Base-by-base conservation (phyloP, 106 monocot genomes). In the Dendrobium catenatum region DNA sequence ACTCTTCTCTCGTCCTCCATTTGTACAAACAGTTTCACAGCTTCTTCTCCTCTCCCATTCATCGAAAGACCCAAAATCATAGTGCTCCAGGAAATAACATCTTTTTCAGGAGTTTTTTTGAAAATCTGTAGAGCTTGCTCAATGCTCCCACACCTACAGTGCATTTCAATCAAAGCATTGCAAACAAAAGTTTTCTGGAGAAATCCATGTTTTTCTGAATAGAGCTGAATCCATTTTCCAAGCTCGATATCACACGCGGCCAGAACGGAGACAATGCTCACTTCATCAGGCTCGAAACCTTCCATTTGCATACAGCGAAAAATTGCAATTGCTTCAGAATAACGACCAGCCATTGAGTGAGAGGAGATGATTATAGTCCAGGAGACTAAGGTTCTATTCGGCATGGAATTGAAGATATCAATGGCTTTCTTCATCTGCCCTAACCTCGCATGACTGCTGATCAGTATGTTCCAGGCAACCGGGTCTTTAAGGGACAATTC, bases 241-340 rank as follows among this genome's bases (percentile, higher is more conserved):
- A 90, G 83, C 85, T 91, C 94, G 42, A 97, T 81, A 10, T 90
- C 89, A 54, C 97, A 97, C 0, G 97, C 90, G 7, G 94, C 88
- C 9, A 94, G 79, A 15, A 94, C 89, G 0, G 90, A 90, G 6
- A 88, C 88, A 80, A 97, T 83, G 29, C 94, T 94, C 20, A 91
- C 82, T 42, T 98, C 94, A 75, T 92, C 94, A 0, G 97, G 91
- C 9, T 54, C 42, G 10, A 83, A 83, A 4, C 4, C 64, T 22
- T 89, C 88, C 27, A 87, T 31, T 67, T 88, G 84, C 98, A 94
- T 98, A 43, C 43, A 18, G 17, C 88, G 84, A 47, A 98, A 94
- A 9, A 91, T 33, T 19, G 86, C 72, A 26, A 93, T 29, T 8
- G 94, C 91, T 27, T 94, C 88, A 27, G 33, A 43, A 83, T 88